Conservation (phyloP, 2,329 filamentous ascomycete genomes). For the Chrysosporium keratinophilum region DNA sequence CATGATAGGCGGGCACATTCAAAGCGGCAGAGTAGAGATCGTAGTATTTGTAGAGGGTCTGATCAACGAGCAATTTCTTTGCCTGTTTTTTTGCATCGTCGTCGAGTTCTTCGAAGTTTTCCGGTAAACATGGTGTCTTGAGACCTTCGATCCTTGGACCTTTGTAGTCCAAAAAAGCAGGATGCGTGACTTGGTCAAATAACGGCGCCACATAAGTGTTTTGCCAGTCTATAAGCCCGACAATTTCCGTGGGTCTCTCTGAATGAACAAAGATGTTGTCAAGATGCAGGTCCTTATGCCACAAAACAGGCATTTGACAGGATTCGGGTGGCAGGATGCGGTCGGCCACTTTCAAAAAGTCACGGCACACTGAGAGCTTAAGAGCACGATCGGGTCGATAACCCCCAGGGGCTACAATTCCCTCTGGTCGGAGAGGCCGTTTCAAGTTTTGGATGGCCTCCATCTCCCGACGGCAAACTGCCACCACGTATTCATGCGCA, state of each 20-base stretch:
- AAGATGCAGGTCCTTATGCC: constrained; percentile 24
- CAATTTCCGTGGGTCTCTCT: constrained; percentile 19
- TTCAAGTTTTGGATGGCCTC: neutral
- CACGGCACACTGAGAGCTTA: constrained; percentile 4
- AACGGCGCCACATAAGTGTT: constrained; percentile 23
- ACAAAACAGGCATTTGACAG: constrained; percentile 14
- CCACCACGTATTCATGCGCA: neutral
- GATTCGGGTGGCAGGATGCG: too few species aligned
- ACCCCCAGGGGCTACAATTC: constrained; percentile 1
- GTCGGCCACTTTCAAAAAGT: neutral
- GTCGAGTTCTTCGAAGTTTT: constrained; percentile 1
- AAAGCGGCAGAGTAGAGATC: neutral
- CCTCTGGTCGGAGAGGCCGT: neutral
- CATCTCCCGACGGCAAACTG: neutral
- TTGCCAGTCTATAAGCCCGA: constrained; percentile 27
- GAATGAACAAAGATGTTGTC: constrained; percentile 28
- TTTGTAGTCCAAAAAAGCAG: neutral
- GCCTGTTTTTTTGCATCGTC: neutral
- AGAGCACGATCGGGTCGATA: constrained; percentile 2
- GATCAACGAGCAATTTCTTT: constrained; percentile 4
- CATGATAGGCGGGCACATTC: neutral
- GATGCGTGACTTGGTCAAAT: constrained; percentile 19
- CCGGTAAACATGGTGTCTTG: neutral
- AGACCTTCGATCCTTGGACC: neutral
- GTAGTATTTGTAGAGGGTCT: constrained; percentile 3